These are phyloP conservation scores for Populus alba DNA, from an alignment of 345 rosid genomes.

Conservation along the genomic window DNA sequence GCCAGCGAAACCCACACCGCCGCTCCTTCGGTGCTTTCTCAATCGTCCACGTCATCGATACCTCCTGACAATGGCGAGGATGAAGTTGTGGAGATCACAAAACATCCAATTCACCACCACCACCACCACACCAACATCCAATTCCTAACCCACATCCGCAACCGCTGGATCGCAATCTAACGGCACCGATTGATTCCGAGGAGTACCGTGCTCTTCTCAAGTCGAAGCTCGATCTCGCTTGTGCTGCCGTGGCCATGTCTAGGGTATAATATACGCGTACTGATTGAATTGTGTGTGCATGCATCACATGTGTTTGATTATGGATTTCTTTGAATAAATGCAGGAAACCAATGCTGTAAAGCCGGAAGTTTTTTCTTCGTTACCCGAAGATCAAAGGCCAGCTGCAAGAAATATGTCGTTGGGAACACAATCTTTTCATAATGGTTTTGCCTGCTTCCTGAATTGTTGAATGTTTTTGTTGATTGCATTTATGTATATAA, in stretches of 20 bases:
- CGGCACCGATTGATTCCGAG: slow-evolving; percentile 38
- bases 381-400: slow-evolving; percentile 36
- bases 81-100: slow-evolving; percentile 46
- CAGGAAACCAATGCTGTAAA: slow-evolving; percentile 44
- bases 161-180: slow-evolving; percentile 30
- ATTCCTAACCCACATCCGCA: slow-evolving; percentile 25
- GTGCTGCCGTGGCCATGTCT: slow-evolving; percentile 76
- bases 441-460: background rate
- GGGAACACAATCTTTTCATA: slow-evolving; percentile 48
- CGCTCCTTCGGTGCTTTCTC: slow-evolving; percentile 31
- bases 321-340: background rate
- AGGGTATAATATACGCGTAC: slow-evolving; percentile 35
- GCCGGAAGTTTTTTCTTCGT: slow-evolving; percentile 51
- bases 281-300: background rate
- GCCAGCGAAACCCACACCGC: slow-evolving; percentile 33
- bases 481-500: background rate
- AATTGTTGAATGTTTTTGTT: background rate
- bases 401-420: slow-evolving; percentile 23
- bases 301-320: background rate
- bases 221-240: slow-evolving; percentile 61
- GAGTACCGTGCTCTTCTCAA: slow-evolving; percentile 56
- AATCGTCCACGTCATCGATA: slow-evolving; percentile 37
- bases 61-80: slow-evolving; percentile 33
- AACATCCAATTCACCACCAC: slow-evolving; percentile 9
- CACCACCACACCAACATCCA: slow-evolving; percentile 7